A percentile compares a stretch with the other conserved stretches of the same genome.
Evolutionary conservation across 441 rosid species (phyloP).

Genomic region (Bruguiera hainesii): DNA sequence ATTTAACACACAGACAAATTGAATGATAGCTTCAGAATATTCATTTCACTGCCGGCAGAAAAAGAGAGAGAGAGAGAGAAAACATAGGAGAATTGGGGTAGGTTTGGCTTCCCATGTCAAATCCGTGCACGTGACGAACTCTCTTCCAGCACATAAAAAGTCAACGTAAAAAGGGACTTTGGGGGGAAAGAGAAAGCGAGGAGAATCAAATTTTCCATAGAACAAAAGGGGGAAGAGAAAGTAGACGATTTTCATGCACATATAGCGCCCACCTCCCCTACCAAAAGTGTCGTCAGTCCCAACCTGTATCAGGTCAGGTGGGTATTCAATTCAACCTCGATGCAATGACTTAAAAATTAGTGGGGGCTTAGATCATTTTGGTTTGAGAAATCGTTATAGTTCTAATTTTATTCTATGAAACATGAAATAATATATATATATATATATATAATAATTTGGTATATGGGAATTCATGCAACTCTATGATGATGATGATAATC

Average conservation of each 20-base stretch:
- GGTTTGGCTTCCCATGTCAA: constrained; percentile 2
- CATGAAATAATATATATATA: too few species aligned
- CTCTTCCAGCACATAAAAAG: neutral
- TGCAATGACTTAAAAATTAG: too few species aligned
- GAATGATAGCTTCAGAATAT: neutral
- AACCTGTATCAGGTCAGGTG: neutral
- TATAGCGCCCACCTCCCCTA: neutral
- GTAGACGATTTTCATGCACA: constrained; percentile 1
- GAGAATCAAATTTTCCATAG: neutral
- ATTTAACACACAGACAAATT: neutral
- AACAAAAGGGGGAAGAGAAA: neutral
- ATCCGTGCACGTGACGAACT: constrained; percentile 19
- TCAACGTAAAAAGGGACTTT: constrained; percentile 1
- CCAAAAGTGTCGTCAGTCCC: neutral
- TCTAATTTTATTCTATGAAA: too few species aligned
- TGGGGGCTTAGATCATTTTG: too few species aligned
- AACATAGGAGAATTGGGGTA: neutral
- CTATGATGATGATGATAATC: too few species aligned
- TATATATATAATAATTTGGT: too few species aligned
- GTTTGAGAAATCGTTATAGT: too few species aligned
- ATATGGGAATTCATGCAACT: too few species aligned
- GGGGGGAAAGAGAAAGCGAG: neutral
- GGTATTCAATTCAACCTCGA: neutral
- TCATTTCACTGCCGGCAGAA: neutral
- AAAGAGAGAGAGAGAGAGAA: too few species aligned